These are phyloP conservation scores for Cordyceps militaris DNA, from an alignment of 2,329 filamentous ascomycete species.

Conservation along the genomic window DNA sequence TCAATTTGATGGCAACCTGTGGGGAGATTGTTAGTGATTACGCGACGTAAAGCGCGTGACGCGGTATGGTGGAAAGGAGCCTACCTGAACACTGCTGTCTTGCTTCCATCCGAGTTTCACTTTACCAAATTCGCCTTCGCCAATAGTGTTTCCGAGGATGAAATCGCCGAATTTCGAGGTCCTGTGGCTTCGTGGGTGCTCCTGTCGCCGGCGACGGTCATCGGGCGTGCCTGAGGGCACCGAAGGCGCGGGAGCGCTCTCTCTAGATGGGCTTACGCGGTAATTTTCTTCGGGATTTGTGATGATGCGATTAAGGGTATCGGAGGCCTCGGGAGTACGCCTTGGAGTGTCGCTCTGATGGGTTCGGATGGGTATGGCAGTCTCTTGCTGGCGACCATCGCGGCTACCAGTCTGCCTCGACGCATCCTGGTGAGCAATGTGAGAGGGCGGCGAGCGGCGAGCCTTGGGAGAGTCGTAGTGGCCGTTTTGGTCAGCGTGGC, in stretches of 20 bases:
- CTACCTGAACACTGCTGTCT: conserved; percentile 77
- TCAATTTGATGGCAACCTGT: conserved; percentile 94
- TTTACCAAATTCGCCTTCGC: conserved; percentile 97
- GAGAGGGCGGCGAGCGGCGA: conserved; percentile 22
- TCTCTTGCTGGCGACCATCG: conserved; percentile 31
- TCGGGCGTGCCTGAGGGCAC: conserved; percentile 39
- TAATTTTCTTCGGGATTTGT: conserved; percentile 26
- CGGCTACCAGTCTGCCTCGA: conserved; percentile 30
- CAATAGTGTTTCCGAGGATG: conserved; percentile 89
- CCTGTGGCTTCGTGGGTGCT: conserved; percentile 51
- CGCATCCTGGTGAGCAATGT: conserved; percentile 29
- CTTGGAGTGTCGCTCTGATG: conserved; percentile 36
- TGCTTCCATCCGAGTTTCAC: conserved; percentile 98
- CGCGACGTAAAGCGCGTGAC: background rate
- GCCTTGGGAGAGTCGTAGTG: conserved; percentile 23
- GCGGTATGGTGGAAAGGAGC: conserved; percentile 12
- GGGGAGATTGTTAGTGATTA: conserved; percentile 15
- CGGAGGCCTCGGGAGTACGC: conserved; percentile 68
- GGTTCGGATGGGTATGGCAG: conserved; percentile 39
- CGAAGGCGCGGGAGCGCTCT: conserved; percentile 39
- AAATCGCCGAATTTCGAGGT: conserved; percentile 87
- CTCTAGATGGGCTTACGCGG: conserved; percentile 26
- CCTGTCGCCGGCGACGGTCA: conserved; percentile 50
- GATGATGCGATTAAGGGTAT: conserved; percentile 70
- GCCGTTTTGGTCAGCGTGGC: conserved; percentile 25